Evolutionary conservation across 1,284 basidiomycete genomes (phyloP), one percentile per base, ranked within the genome.

Genomic region (Schizophyllum commune): DNA sequence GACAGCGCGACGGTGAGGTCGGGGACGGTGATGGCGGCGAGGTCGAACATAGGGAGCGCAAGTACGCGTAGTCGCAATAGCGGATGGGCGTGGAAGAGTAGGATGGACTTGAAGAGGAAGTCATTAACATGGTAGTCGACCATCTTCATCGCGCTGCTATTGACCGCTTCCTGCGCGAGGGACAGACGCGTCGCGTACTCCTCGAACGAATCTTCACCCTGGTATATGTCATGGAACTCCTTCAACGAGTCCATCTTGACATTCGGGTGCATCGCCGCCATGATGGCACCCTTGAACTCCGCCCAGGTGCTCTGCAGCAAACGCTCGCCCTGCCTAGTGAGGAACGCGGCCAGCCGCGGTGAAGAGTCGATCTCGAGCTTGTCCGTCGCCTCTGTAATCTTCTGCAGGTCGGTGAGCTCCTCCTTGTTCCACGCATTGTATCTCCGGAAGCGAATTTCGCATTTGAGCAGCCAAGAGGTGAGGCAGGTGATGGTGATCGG

Each of bases 61-160:
- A 47, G 8, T 47, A 47, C 17, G 13, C 39, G 39, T 2, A 47
- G 17, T 47, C 39, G 39, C 17, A 47, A 47, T 17, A 47, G 17
- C 2, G 39, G 39, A 9, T 47, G 39, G 2, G 39, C 9, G 8
- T 47, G 39, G 8, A 47, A 47, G 39, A 47, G 39, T 2, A 47
- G 39, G 39, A 47, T 47, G 39, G 39, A 47, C 39, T 47, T 47
- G 39, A 47, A 47, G 39, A 47, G 39, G 39, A 47, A 47, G 21
- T 59, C 58, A 9, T 21, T 33, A 7, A n/a, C 39, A 7, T 32
- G 22, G 54, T 59, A 59, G n/a, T 59, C 19, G 52, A 59, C 17
- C 15, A 59, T 52, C 15, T 59, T 59, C 52, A 27, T 55, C 58
- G 58, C 58, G 19, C 52, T 39, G 20, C 58, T 33, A 9, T 20